Conservation (phyloP, 176 grass and related monocot species). For the Aegilops bicornis region DNA sequence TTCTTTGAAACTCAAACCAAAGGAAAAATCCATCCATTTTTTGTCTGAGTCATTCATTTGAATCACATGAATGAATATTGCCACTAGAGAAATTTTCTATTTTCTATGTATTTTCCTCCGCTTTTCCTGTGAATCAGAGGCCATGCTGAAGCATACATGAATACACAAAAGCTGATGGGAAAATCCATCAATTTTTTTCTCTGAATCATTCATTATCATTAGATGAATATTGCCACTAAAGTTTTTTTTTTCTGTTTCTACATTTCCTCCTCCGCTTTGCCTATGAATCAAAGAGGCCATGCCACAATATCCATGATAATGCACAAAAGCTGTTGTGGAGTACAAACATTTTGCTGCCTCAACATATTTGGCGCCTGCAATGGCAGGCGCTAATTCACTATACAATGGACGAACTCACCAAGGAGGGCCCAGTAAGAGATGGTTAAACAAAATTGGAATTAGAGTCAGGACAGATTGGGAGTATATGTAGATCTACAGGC, state of each 20-base stretch:
- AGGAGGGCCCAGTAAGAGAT: conserved; percentile 25
- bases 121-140: not conserved
- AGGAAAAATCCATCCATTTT: not conserved
- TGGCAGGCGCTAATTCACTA: conserved; percentile 21
- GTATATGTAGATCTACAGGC: conserved; percentile 44
- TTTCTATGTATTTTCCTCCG: too few relatives aligned
- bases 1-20: not conserved
- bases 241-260: not conserved
- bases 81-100: not conserved
- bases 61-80: not conserved
- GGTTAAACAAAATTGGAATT: conserved; percentile 47
- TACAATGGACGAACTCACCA: conserved; percentile 13
- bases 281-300: not conserved
- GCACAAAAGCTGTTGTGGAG: conserved; percentile 15
- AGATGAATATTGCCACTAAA: not conserved
- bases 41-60: not conserved
- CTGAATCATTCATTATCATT: not conserved
- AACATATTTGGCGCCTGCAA: conserved; percentile 25
- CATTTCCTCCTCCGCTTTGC: not conserved
- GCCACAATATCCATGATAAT: not conserved
- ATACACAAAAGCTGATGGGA: conserved; percentile 22
- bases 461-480: conserved; percentile 25
- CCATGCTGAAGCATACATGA: not conserved
- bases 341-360: conserved; percentile 13
- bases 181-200: too few relatives aligned